Evolutionary conservation across 2,329 filamentous ascomycete genomes (phyloP), one percentile per base, ranked within the genome.

Genomic region (Fusarium bactridioides): DNA sequence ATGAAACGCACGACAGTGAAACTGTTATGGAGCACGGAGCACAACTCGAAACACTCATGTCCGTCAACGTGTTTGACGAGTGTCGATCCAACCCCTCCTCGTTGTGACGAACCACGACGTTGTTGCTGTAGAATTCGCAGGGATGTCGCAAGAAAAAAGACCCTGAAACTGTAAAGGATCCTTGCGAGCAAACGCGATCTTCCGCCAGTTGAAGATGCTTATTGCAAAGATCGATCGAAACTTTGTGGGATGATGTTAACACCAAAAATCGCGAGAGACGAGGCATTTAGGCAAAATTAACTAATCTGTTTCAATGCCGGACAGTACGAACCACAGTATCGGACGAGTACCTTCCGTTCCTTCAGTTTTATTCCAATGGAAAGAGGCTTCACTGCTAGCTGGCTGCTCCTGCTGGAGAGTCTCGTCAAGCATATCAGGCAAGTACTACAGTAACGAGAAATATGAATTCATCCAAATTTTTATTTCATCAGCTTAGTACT

Each of bases 1-100:
- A 70, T 76, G 67, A 76, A 76, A 76, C 74, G 67, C 48, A 50
- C 48, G 50, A 67, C 64, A 43, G 37, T 74, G 74, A 74, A 70
- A 69, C 66, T 44, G 44, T 57, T 38, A 51, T 51, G 61, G 66
- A 67, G 70, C 66, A 73, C 50, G 61, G 66, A 41, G 70, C 48
- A 71, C 33, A 41, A 57, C 53, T 43, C 70, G 67, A 73, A 73
- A 73, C 70, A 60, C 57, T 71, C 48, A 53, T 44, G 57, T 59
- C 54, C 51, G 61, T 51, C 51, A 61, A 51, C 37, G 54, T 50
- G 69, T 76, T 75, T 76, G 74, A 76, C 59, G 57, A 71, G n/a
- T 44, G 71, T 40, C 64, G 70, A 74, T 61, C 56, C 41, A 55
- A 45, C 58, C 55, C 41, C 56, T 41, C 55, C 58, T 61, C 38